Percentiles rank a stretch among this genome's conserved stretches.
Conservation (phyloP, 1,284 basidiomycete species). For the Filobasidium uniguttulatum region DNA sequence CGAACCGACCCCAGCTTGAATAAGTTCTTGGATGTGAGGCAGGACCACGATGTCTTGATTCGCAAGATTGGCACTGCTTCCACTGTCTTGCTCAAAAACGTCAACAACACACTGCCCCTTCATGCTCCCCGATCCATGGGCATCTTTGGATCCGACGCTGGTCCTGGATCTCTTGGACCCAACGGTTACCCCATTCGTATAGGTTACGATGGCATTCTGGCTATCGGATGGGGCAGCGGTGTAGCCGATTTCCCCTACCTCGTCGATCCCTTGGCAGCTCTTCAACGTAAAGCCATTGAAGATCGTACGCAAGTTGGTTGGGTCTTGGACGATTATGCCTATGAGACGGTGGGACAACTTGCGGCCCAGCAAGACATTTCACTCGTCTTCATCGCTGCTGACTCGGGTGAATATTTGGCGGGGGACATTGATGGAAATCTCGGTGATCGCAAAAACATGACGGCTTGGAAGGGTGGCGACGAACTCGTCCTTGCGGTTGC, state of each 20-base stretch:
- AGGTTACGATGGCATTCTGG: slow-evolving; percentile 47
- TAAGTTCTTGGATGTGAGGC: slow-evolving; percentile 55
- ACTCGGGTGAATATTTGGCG: slow-evolving; percentile 60
- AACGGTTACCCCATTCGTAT: slow-evolving; percentile 54
- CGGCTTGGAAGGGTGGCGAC: slow-evolving; percentile 65
- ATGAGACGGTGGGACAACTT: slow-evolving; percentile 40
- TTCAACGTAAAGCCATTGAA: slow-evolving; percentile 45
- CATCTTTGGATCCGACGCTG: slow-evolving; percentile 56
- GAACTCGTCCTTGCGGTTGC: slow-evolving; percentile 35
- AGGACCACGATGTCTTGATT: slow-evolving; percentile 54
- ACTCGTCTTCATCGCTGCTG: slow-evolving; percentile 57
- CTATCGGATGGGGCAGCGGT: slow-evolving; percentile 72
- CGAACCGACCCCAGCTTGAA: slow-evolving; percentile 30
- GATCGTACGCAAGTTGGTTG: slow-evolving; percentile 44
- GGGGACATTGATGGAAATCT: slow-evolving; percentile 61
- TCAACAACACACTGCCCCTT: slow-evolving; percentile 47
- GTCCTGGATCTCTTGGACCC: slow-evolving; percentile 52
- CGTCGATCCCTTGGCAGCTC: slow-evolving; percentile 50
- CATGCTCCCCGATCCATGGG: slow-evolving; percentile 43
- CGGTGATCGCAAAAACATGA: slow-evolving; percentile 66
- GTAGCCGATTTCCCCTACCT: slow-evolving; percentile 41
- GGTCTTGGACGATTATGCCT: slow-evolving; percentile 52
- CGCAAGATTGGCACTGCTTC: slow-evolving; percentile 60
- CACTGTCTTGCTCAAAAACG: slow-evolving; percentile 62
- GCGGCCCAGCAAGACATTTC: slow-evolving; percentile 48